A percentile compares a stretch with the other conserved stretches of the same genome.
Conservation (phyloP, 371 early-diverging fungal genomes). For the Mortierella sp. region DNA sequence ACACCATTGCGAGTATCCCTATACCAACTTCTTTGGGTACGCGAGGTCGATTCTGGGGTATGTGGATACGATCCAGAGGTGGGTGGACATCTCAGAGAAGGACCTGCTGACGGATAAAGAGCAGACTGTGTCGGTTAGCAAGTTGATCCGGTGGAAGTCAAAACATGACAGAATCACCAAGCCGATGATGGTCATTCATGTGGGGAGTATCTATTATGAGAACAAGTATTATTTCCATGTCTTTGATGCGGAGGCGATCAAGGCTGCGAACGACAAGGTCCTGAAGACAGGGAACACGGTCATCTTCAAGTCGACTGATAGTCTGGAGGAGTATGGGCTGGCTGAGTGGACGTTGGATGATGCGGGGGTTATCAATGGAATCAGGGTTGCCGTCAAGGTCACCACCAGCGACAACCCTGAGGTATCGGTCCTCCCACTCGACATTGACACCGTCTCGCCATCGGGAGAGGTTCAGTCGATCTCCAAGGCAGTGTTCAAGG, state of each 20-base stretch:
- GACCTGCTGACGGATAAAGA: constrained; percentile 36
- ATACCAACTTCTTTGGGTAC: constrained; percentile 58
- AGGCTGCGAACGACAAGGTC: constrained; percentile 23
- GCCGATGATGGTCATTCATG: constrained; percentile 50
- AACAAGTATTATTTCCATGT: constrained; percentile 47
- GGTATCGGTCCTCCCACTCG: constrained; percentile 27
- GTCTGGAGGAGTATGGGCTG: constrained; percentile 37
- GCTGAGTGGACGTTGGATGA: constrained; percentile 57
- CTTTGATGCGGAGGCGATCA: constrained; percentile 39
- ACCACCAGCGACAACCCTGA: constrained; percentile 41
- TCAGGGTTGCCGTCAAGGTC: constrained; percentile 44
- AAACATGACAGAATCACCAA: constrained; percentile 28
- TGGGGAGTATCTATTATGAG: constrained; percentile 46
- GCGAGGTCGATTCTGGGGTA: constrained; percentile 45
- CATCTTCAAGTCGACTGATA: constrained; percentile 27
- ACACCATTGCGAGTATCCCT: constrained; percentile 64
- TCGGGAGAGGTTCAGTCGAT: constrained; percentile 39
- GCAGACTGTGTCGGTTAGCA: constrained; percentile 45
- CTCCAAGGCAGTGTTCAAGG: constrained; percentile 44
- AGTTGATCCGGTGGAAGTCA: constrained; percentile 51
- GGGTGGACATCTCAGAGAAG: constrained; percentile 31
- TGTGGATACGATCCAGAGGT: constrained; percentile 50
- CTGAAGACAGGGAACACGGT: constrained; percentile 18
- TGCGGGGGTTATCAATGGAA: constrained; percentile 49
- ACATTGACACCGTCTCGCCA: constrained; percentile 32